A percentile compares a stretch with the other conserved stretches of the same genome.
These are phyloP conservation scores for Helianthus annuus DNA, from an alignment of 129 eudicot genomes.

Conservation along the genomic window HanXRQr2.0-SUNRISE NC_035439.2:80315337-80315836, in stretches of 20 bases:
- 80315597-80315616: too few species aligned
- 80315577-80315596: too few species aligned
- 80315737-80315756: slow-evolving; percentile 77
- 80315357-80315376: too few species aligned
- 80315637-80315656: not conserved
- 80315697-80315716: slow-evolving; percentile 65
- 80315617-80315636: too few species aligned
- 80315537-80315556: too few species aligned
- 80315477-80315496: not conserved
- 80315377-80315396: too few species aligned
- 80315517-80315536: too few species aligned
- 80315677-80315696: slow-evolving; percentile 65
- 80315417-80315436: too few species aligned
- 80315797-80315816: not conserved
- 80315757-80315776: not conserved
- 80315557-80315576: too few species aligned
- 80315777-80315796: not conserved
- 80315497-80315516: too few species aligned
- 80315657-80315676: slow-evolving; percentile 40
- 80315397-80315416: too few species aligned
- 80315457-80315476: not conserved
- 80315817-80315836: slow-evolving; percentile 71
- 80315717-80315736: slow-evolving; percentile 82
- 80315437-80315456: not conserved
- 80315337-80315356: too few species aligned